These are phyloP conservation scores for Nakazawaea wyomingensis DNA, from an alignment of 805 yeast genomes.

Conservation along the genomic window DNA sequence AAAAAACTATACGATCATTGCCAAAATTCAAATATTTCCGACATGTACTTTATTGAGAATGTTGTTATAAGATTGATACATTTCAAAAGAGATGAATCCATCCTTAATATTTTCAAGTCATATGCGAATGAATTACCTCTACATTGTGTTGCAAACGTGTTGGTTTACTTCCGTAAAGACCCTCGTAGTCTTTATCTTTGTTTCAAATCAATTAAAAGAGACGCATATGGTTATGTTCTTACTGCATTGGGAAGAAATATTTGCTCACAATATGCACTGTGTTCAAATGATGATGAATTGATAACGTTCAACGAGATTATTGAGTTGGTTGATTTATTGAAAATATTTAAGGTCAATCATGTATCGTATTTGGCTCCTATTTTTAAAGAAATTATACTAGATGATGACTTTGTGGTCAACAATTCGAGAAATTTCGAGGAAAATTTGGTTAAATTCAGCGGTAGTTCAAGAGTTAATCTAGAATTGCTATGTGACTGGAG, in stretches of 20 bases:
- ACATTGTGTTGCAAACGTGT: not conserved
- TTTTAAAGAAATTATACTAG: constrained; percentile 1
- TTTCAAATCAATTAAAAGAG: not conserved
- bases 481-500: constrained; percentile 3
- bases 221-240: not conserved
- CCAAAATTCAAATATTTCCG: not conserved
- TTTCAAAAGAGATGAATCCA: not conserved
- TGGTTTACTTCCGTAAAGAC: not conserved
- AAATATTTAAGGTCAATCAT: not conserved
- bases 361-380: not conserved
- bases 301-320: constrained; percentile 3
- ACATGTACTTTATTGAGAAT: not conserved
- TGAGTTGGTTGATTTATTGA: constrained; percentile 1
- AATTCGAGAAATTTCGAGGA: not conserved
- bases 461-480: not conserved
- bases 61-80: not conserved
- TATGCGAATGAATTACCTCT: not conserved
- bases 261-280: not conserved
- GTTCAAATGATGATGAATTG: not conserved
- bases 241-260: not conserved
- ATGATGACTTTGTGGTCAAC: not conserved
- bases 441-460: constrained; percentile 3
- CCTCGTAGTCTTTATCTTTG: not conserved
- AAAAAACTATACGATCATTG: not conserved
- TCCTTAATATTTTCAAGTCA: not conserved